These are phyloP conservation scores for Symbiodinium pilosum DNA, from an alignment of 73 alveolate species.

Conservation along the genomic window DNA sequence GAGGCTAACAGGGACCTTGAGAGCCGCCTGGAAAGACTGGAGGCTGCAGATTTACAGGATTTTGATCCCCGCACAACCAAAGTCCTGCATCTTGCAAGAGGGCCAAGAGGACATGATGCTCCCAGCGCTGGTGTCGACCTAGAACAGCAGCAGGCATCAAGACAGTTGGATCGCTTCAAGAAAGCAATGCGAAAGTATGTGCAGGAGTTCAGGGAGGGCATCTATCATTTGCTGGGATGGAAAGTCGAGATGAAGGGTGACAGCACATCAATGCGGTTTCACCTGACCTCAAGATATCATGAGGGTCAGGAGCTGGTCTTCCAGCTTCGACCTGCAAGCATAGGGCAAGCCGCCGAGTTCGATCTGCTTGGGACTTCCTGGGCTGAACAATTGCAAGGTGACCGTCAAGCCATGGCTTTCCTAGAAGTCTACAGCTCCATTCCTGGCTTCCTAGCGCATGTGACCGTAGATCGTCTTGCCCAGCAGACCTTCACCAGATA, in stretches of 20 bases:
- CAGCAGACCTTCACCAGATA: slow-evolving; percentile 84
- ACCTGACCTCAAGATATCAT: slow-evolving; percentile 65
- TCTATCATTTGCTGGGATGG: slow-evolving; percentile 71
- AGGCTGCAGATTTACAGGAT: background rate
- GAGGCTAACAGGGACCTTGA: slow-evolving; percentile 92
- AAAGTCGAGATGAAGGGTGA: slow-evolving; percentile 86
- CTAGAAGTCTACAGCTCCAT: slow-evolving; percentile 78
- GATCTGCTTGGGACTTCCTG: slow-evolving; percentile 68
- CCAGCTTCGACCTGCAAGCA: slow-evolving; percentile 56
- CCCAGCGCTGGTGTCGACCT: background rate
- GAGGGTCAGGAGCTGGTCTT: slow-evolving; percentile 89
- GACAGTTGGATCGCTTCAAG: slow-evolving; percentile 89
- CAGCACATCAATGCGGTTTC: slow-evolving; percentile 59
- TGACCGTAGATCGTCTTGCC: slow-evolving; percentile 72
- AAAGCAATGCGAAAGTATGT: slow-evolving; percentile 69
- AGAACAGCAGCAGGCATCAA: slow-evolving; percentile 92
- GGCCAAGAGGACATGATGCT: slow-evolving; percentile 18
- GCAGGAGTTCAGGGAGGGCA: slow-evolving; percentile 78
- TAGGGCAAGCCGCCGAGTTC: slow-evolving; percentile 47
- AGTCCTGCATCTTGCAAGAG: slow-evolving; percentile 49
- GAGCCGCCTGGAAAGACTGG: background rate
- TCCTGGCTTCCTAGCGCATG: slow-evolving; percentile 88
- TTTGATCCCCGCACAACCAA: slow-evolving; percentile 57
- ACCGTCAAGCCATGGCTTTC: slow-evolving; percentile 84
- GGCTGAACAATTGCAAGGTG: slow-evolving; percentile 89